Base-by-base conservation (phyloP, 495 filamentous ascomycete genomes). In the Penicillium psychrofluorescens region DNA sequence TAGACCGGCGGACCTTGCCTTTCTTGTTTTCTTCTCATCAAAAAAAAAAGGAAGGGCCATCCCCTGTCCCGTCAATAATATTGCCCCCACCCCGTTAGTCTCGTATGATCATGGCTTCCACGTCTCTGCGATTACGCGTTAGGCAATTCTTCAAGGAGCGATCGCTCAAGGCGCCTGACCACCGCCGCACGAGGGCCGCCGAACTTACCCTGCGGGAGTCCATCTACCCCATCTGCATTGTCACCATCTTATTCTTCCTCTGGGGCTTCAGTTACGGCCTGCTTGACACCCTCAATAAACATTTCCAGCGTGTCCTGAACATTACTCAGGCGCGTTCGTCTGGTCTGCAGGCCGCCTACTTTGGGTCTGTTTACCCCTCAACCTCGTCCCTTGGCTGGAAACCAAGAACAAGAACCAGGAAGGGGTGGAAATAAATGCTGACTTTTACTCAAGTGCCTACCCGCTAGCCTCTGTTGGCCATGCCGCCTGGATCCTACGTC, bases 181-280 rank as follows among this genome's bases (percentile, higher is more conserved):
- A 22, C 22, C 22, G 22, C 22, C 22, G 22, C 22, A 22, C 22
- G 3, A 22, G 22, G 6, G 22, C 22, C 4, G 22, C 22, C 22
- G 22, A 22, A 22, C 22, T 22, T 4, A 22, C 22, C 22, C 22
- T 22, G 22, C 22, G 22, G 22, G 22, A 22, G 22, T 22, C 22
- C 4, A 22, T 22, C 22, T 22, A 22, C 22, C 22, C 22, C 22
- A 22, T 22, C 22, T 22, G 22, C 22, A 22, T 22, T 22, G 72
- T 64, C 45, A 72, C 66, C 15, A 74, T 81, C 42, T 67, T 88
- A n/a, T 87, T 86, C 66, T 86, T 90, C 60, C 65, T 88, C 15
- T 53, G 73, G 74, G 75, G 74, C 8, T 78, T 78, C 37, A 71
- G 73, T 11, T 73, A 72, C 44, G 70, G 70, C 11, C 38, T 73